Base-by-base conservation (phyloP, 148 eudicot species). In the Camellia lanceoleosa region DNA sequence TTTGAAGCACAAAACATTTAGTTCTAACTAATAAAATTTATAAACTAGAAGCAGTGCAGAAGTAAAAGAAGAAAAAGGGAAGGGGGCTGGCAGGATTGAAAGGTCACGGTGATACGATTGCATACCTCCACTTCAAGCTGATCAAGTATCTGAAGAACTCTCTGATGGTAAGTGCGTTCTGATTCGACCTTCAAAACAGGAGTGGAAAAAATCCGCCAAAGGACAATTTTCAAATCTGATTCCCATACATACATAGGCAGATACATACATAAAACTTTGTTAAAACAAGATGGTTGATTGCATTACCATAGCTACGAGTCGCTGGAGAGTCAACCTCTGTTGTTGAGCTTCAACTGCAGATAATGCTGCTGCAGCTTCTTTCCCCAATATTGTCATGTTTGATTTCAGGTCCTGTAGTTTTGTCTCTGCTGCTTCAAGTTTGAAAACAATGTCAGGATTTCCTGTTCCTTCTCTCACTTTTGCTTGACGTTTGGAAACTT, bases 271-370 rank as follows among this genome's bases (percentile, higher is more conserved):
- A 64, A 49, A 59, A 60, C 15, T 42, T 42, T 5, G 47, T 7
- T 46, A 2, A 71, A 47, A 56, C 10, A 23, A 77, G 63, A 66
- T 73, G 49, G n/a, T 52, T 23, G 54, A 74, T 30, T 42, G 71
- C 41, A 80, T 82, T 86, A 95, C 97, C 99, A 93, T 90, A 66
- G 97, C 85, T 74, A 95, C 85, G 52, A 95, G 95, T 72, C 97
- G 88, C 78, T 95, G 99, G 73, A 95, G 97, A 11, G 99, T 95
- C 85, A 92, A 81, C 79, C 94, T 85, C 83, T 95, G 99, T 78
- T 95, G 97, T 84, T 95, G 99, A 87, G 92, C 92, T 88, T 95
- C 97, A 73, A 95, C 99, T 60, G 99, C 97, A 87, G 97, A 90
- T 97, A 95, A 93, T 38, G 99, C 99, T 81, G 97, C 90, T 68